phyloP scores from a whole-genome alignment of 2,329 filamentous ascomycete genomes.

The Chrysoporthe deuterocubensis region DNA sequence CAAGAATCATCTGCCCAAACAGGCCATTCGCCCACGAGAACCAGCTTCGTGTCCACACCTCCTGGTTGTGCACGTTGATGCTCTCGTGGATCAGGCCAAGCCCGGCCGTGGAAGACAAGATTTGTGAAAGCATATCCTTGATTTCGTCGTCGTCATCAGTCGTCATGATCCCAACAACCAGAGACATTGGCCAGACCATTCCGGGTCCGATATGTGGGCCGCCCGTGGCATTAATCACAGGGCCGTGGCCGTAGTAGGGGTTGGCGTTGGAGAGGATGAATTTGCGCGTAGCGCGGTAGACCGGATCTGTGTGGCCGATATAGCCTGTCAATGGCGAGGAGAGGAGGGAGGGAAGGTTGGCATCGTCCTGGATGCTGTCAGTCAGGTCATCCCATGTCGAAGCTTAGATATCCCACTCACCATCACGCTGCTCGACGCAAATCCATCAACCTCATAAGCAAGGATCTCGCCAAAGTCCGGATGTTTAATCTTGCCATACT shows the following conservation, averaged over 20 bases:
- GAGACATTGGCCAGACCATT: constrained; percentile 75
- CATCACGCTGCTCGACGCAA: constrained; percentile 35
- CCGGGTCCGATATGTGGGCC: constrained; percentile 45
- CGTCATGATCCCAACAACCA: constrained; percentile 71
- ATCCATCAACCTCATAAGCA: constrained; percentile 67
- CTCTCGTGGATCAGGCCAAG: constrained; percentile 72
- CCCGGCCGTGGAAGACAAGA: constrained; percentile 63
- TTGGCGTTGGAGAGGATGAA: constrained; percentile 68
- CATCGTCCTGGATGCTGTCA: constrained; percentile 49
- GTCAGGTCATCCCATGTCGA: background rate
- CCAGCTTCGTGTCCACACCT: constrained; percentile 60
- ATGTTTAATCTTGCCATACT: constrained; percentile 68
- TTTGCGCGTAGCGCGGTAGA: constrained; percentile 68
- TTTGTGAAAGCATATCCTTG: constrained; percentile 50
- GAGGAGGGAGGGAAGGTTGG: constrained; percentile 61
- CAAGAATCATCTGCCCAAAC: constrained; percentile 82
- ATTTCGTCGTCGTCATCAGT: constrained; percentile 68
- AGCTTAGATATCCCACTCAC: constrained; percentile 4
- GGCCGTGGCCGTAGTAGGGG: constrained; percentile 55
- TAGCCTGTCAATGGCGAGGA: constrained; percentile 60
- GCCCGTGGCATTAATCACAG: constrained; percentile 32
- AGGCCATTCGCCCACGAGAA: constrained; percentile 87
- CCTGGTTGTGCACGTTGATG: constrained; percentile 62
- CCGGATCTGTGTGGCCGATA: constrained; percentile 49
- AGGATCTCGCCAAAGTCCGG: constrained; percentile 65